Percentiles rank a stretch among this genome's conserved stretches.
phyloP scores from a whole-genome alignment of 257 asterid genomes.

The Fraxinus quadrangulata region DNA sequence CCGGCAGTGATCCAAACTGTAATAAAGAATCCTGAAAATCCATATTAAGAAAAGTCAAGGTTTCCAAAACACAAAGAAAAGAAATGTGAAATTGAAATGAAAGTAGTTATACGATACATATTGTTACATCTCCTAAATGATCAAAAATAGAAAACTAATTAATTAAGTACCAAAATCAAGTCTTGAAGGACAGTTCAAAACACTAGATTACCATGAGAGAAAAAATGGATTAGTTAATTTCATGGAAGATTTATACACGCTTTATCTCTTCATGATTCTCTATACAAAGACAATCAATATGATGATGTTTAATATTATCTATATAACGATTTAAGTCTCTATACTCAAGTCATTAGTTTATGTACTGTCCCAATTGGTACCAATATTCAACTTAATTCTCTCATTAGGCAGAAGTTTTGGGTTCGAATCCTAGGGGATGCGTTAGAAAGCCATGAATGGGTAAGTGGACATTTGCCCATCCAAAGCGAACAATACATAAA shows the following conservation, averaged over 20 bases:
- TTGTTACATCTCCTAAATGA: not conserved
- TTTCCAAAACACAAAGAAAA: not conserved
- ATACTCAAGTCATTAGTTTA: too few species aligned
- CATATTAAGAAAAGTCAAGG: constrained; percentile 18
- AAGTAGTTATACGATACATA: not conserved
- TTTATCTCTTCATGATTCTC: not conserved
- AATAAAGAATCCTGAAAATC: constrained; percentile 58
- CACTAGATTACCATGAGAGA: not conserved
- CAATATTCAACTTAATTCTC: too few species aligned
- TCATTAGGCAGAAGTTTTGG: too few species aligned
- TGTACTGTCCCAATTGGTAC: too few species aligned
- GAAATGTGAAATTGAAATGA: not conserved
- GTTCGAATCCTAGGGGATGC: too few species aligned
- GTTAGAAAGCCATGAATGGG: too few species aligned
- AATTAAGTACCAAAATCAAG: not conserved
- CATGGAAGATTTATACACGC: not conserved
- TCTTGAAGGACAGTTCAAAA: not conserved
- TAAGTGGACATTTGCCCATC: too few species aligned
- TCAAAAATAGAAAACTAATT: not conserved
- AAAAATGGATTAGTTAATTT: not conserved
- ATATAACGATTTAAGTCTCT: too few species aligned
- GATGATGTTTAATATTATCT: too few species aligned
- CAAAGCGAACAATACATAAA: too few species aligned
- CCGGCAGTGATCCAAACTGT: constrained; percentile 66
- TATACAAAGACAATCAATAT: too few species aligned